A percentile compares a stretch with the other conserved stretches of the same genome.
These are phyloP conservation scores for Aspergillus hancockii DNA, from an alignment of 495 filamentous ascomycete genomes.

Conservation along the genomic window DNA sequence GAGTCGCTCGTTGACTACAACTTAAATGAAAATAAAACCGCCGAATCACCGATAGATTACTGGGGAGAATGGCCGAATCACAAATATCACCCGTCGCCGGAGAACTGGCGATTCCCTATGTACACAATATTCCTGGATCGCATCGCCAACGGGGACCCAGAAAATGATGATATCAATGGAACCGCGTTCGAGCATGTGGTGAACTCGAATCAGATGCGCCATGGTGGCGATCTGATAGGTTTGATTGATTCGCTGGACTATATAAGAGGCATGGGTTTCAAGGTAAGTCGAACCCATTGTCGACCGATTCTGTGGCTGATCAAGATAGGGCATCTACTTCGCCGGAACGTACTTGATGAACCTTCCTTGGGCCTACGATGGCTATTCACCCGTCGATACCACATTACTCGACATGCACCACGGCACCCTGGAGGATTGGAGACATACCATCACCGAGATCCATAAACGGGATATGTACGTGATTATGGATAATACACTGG, in stretches of 20 bases:
- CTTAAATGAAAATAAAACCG: slow-evolving; percentile 64
- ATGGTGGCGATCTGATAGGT: slow-evolving; percentile 69
- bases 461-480: slow-evolving; percentile 70
- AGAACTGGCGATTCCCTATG: slow-evolving; percentile 73
- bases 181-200: slow-evolving; percentile 71
- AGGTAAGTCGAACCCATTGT: slow-evolving; percentile 38
- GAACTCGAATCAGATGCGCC: slow-evolving; percentile 67
- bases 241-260: slow-evolving; percentile 70
- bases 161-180: slow-evolving; percentile 70
- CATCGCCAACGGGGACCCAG: slow-evolving; percentile 71
- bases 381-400: slow-evolving; percentile 67
- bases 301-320: slow-evolving; percentile 3
- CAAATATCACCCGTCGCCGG: slow-evolving; percentile 57
- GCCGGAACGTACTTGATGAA: slow-evolving; percentile 73
- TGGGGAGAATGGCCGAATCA: slow-evolving; percentile 57
- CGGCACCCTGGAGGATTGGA: slow-evolving; percentile 64
- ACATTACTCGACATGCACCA: slow-evolving; percentile 72
- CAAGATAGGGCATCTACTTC: slow-evolving; percentile 62
- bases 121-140: slow-evolving; percentile 72
- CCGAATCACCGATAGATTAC: slow-evolving; percentile 60
- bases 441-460: slow-evolving; percentile 62
- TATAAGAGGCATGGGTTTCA: slow-evolving; percentile 73
- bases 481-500: slow-evolving; percentile 69
- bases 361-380: slow-evolving; percentile 67
- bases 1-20: slow-evolving; percentile 56